Evolutionary conservation across 2,329 filamentous ascomycete genomes (phyloP).

Genomic region (Ilyonectria robusta): DNA sequence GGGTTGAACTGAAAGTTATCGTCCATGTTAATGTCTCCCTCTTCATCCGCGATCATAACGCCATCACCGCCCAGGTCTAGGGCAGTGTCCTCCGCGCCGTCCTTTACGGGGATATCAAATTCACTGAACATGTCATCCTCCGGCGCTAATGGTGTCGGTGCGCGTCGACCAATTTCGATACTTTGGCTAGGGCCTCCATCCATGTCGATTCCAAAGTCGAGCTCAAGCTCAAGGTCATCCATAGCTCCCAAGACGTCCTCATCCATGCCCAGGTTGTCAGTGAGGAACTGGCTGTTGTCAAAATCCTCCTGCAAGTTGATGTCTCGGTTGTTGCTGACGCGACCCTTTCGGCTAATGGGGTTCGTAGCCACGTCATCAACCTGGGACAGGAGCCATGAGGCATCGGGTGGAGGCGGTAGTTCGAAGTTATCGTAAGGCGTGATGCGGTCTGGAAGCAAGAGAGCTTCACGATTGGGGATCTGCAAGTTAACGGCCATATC

Average conservation of each 20-base stretch:
- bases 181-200: conserved; percentile 77
- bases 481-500: conserved; percentile 90
- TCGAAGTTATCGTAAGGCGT: conserved; percentile 89
- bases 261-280: conserved; percentile 73
- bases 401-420: conserved; percentile 87
- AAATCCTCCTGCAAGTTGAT: conserved; percentile 80
- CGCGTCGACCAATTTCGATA: conserved; percentile 93
- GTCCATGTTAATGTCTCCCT: conserved; percentile 74
- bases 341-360: conserved; percentile 69
- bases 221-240: conserved; percentile 79
- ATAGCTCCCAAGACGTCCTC: conserved; percentile 70
- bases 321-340: conserved; percentile 72
- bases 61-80: conserved; percentile 67
- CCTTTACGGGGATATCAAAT: conserved; percentile 72
- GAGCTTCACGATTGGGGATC: conserved; percentile 84
- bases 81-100: conserved; percentile 69
- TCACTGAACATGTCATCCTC: conserved; percentile 81
- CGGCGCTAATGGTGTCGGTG: conserved; percentile 73
- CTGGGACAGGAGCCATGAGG: conserved; percentile 85
- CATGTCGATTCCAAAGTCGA: conserved; percentile 82
- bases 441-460: conserved; percentile 92
- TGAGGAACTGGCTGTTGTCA: conserved; percentile 85
- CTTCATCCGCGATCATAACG: conserved; percentile 73
- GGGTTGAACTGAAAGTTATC: conserved; percentile 77
- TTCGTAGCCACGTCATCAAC: conserved; percentile 72